A percentile compares a stretch with the other conserved stretches of the same genome.
Conservation (phyloP, 805 yeast genomes). For the Yarrowia yakushimensis region DNA sequence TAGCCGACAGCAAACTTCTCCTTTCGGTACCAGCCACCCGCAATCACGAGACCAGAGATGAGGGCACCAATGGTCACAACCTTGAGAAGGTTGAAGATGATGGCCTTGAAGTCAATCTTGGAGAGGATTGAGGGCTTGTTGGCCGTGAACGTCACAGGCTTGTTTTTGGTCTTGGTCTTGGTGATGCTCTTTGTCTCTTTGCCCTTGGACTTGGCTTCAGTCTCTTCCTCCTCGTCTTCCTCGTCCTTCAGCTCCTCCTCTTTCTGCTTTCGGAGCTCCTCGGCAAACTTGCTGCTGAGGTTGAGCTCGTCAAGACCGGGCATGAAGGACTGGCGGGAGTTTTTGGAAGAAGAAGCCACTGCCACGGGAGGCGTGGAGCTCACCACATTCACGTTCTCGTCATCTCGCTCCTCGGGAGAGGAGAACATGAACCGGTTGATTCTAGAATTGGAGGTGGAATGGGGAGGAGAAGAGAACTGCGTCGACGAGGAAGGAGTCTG, state of each 20-base stretch:
- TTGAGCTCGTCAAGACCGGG: conserved; percentile 29
- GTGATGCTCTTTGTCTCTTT: not conserved
- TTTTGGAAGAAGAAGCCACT: not conserved
- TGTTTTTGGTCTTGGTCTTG: conserved; percentile 19
- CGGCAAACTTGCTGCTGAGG: not conserved
- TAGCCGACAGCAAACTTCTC: conserved; percentile 64
- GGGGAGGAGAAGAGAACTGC: conserved; percentile 10
- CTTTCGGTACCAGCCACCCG: conserved; percentile 60
- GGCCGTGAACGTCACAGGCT: conserved; percentile 17
- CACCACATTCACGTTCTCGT: not conserved
- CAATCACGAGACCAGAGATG: conserved; percentile 41
- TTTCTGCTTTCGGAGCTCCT: conserved; percentile 17
- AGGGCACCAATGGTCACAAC: conserved; percentile 25
- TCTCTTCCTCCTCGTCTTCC: not conserved
- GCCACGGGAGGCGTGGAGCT: conserved; percentile 2
- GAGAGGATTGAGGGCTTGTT: not conserved
- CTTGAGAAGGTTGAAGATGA: conserved; percentile 20
- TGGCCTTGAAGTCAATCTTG: conserved; percentile 11
- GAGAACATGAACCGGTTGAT: conserved; percentile 25
- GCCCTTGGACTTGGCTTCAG: not conserved
- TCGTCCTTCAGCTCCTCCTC: conserved; percentile 6
- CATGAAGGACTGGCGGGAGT: conserved; percentile 31
- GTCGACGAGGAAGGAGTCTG: conserved; percentile 4
- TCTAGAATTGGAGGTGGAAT: conserved; percentile 17
- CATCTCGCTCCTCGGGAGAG: conserved; percentile 6